Evolutionary conservation across 805 yeast species (phyloP), one percentile per base, ranked within the genome.

Genomic region (Candida peoriensis): DNA sequence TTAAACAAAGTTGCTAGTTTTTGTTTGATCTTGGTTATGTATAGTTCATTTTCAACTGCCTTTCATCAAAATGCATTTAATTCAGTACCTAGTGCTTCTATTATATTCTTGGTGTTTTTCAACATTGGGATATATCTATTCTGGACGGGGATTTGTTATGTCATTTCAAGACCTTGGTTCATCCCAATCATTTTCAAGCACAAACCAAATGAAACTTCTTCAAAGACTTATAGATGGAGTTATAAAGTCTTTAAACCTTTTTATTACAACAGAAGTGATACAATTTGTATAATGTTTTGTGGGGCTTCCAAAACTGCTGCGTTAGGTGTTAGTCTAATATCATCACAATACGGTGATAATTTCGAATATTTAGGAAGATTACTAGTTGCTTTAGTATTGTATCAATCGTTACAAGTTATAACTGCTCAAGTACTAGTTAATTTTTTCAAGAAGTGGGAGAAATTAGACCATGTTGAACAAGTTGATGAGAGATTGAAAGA

Each of bases 281-380:
- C 95, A 0, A 84, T 85, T 23, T 70, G 89, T 10, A 72, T 88
- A 33, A 72, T 87, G 81, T 69, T 86, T 39, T 85, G 95, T 58
- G 95, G 95, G 9, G 90, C 95, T 5, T 95, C 96, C 2, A 88
- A 87, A 57, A 87, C 96, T 1, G 96, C 95, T 0, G 96, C 96
- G 0, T 64, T 87, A 33, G 96, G 96, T 24, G 95, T 87, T 4
- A 82, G 95, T 1, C 64, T 87, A 33, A 68, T 82, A n/a, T 68
- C 88, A 2, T 75, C 90, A 0, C 90, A 83, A 55, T 87, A 85
- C 54, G 94, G 94, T 12, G 58, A 73, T 5, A 50, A 68, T 29
- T 75, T 72, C 47, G 64, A 70, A 8, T 65, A 76, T 45, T 61
- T 86, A 42, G 96, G 95, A 13, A 72, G 73, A 34, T 59, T 88